Base-by-base conservation (phyloP, 768 basidiomycete genomes). In the Epithele typhae region DNA sequence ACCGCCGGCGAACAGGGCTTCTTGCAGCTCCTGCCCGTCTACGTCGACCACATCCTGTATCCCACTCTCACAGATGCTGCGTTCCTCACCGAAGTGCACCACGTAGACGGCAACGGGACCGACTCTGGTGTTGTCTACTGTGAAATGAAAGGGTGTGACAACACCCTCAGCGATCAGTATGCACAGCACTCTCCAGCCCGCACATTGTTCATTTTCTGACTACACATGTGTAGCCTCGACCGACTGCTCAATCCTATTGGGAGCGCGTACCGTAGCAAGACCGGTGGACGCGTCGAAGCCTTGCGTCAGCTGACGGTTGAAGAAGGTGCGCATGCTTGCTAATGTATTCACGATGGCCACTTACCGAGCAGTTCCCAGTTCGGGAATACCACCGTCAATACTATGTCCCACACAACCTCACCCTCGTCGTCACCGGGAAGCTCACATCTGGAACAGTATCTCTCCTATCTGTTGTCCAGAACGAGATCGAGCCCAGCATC, bases 91-190 rank as follows among this genome's bases (percentile, higher is more conserved):
- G 80, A 90, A 60, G 68, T 98, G n/a, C 90, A 96, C 64, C 92
- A 97, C 65, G 81, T 97, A 51, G 87, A 97, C 64, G 77, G 77
- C 2, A 82, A 88, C 60, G 95, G 92, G 8, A 80, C 92, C 56
- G 81, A 98, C 59, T 87, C 89, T 15, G 95, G 95, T 30, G 95
- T 99, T 1, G 94, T 97, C 11, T 97, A 95, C 64, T 87, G 86
- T 59, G 88, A 92, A 69, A 95, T 95, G 92, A 90, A 93, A 68
- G 92, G 92, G 1, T 77, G 94, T 40, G 85, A 98, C 69, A 97
- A 97, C 59, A 92, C 88, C 1, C 79, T 88, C 3, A 81, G 80
- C 8, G 92, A 96, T 68, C 84, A 30, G 75, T 92, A 23, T 69
- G 79, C 90, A 72, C 37, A 5, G n/a, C 19, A 24, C 25, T 9